Base-by-base conservation (phyloP, 106 monocot genomes). In the Agapanthus africanus region DNA sequence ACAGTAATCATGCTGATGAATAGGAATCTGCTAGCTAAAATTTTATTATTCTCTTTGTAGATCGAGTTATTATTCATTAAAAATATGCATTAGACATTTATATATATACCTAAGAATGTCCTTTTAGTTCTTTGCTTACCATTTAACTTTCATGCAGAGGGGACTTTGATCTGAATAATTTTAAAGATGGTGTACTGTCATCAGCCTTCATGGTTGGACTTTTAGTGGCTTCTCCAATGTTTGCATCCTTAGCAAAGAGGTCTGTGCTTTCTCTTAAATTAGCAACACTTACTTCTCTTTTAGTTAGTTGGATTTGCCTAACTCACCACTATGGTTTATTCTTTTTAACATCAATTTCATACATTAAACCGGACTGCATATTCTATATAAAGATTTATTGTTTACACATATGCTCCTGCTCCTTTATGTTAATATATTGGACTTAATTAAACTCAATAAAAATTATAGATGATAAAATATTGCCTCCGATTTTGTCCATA, bases 201-300 rank as follows among this genome's bases (percentile, higher is more conserved):
- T 97, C 95, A 70, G 95, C 95, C 26, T 97, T 97, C 73, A 97
- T 97, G 95, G 95, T 92, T 80, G 95, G 95, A 34, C 84, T 97
- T 30, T 74, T 97, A 69, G 77, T 91, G 35, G 79, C 95, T 77
- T 97, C 95, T 41, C 95, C 95, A 31, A 87, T 91, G 68, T 97
- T 97, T 84, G 95, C 95, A 68, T 79, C 89, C 21, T 78, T 97
- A 68, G 80, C 95, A 67, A 97, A 88, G 76, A 89, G 88, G 95
- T 92, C 69, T 32, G 19, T 30, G 15, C n/a, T 50, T n/a, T 65
- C 33, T 72, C 4, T 47, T 47, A 47, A 19, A 1, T 44, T 11
- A 47, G 46, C 19, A 47, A 3, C 4, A 47, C 13, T 1, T n/a
- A n/a, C n/a, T n/a, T n/a, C n/a, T 35, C 9, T 67, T 31, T 33